These are phyloP conservation scores for Schizophyllum commune DNA, from an alignment of 1,284 basidiomycete species.

Conservation along the genomic window DNA sequence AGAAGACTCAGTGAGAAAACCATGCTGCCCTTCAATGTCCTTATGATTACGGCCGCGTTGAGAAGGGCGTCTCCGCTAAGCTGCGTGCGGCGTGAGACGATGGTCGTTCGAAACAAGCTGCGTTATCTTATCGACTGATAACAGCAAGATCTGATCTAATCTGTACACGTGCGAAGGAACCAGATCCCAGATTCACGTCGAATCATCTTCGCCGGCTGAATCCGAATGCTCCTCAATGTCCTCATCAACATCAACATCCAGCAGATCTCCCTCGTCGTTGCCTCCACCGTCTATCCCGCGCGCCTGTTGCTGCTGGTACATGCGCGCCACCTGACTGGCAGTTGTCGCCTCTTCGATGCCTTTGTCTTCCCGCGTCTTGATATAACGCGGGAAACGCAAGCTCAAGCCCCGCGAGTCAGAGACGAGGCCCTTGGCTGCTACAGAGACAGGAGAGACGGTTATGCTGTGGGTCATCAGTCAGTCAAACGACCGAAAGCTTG, in stretches of 20 bases:
- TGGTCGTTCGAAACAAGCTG: too few relatives aligned
- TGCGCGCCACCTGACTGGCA: constrained; percentile 60
- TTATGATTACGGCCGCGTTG: too few relatives aligned
- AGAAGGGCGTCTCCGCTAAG: too few relatives aligned
- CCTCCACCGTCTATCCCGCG: constrained; percentile 27
- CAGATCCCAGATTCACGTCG: too few relatives aligned
- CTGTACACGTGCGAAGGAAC: too few relatives aligned
- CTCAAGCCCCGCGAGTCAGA: constrained; percentile 67
- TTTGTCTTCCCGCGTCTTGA: constrained; percentile 79
- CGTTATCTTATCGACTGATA: too few relatives aligned
- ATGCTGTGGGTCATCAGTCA: constrained; percentile 39
- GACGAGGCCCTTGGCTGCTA: constrained; percentile 69
- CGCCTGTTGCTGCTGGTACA: constrained; percentile 62
- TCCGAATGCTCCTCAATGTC: too few relatives aligned
- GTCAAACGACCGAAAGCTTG: neutral
- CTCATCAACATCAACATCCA: constrained; percentile 38
- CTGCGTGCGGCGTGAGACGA: too few relatives aligned
- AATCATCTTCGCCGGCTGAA: too few relatives aligned
- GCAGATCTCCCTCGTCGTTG: constrained; percentile 47
- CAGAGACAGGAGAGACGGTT: constrained; percentile 83
- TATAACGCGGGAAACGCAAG: constrained; percentile 87
- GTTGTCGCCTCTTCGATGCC: constrained; percentile 70
- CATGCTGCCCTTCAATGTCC: too few relatives aligned
- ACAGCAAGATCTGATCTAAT: too few relatives aligned
- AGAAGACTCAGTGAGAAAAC: too few relatives aligned